Base-by-base conservation (phyloP, 768 basidiomycete species). In the Tylopilus vinaceipallidus region DNA sequence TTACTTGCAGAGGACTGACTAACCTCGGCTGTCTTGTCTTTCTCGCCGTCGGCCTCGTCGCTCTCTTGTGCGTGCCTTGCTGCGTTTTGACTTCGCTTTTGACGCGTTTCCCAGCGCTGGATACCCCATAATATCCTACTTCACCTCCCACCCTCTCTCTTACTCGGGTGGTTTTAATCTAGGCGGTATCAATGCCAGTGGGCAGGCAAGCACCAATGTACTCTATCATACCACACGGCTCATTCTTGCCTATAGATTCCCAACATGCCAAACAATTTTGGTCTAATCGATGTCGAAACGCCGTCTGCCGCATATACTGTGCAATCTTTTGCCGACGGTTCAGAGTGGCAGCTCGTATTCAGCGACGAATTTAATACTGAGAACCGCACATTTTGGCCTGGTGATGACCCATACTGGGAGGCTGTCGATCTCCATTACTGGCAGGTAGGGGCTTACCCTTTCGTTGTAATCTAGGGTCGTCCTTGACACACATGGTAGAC, bases 321-420 rank as follows among this genome's bases (percentile, higher is more conserved):
- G 32, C 58, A 66, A 6, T 81, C 82, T 5, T 83, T 78, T 56
- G 59, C 65, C 17, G 75, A 84, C 57, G 77, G 84, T 20, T 70
- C 72, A 10, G 68, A 77, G 44, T 77, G 56, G 66, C 81, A 84
- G 48, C 76, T 95, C 12, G 83, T 92, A 4, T 94, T 91, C 66
- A 90, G 88, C 34, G 92, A 95, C 67, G 93, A 95, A 67, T 95
- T 95, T 69, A 84, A 95, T 50, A 72, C 71, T 8, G 83, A 86
- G 5, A 85, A 87, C 14, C 81, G 93, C 32, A 80, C 86, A 0
- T 94, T 94, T 65, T 42, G 91, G 90, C 48, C 65, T n/a, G 77
- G 79, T 19, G 90, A 94, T 64, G 92, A 95, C 67, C 87, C 91
- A 7, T 93, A 86, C 64, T 91, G 90, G 90, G 89, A 91, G 66